Percentiles rank a stretch among this genome's conserved stretches.
Evolutionary conservation across 352 stramenopile species (phyloP).

Genomic region (Phytophthora uliginosa): DNA sequence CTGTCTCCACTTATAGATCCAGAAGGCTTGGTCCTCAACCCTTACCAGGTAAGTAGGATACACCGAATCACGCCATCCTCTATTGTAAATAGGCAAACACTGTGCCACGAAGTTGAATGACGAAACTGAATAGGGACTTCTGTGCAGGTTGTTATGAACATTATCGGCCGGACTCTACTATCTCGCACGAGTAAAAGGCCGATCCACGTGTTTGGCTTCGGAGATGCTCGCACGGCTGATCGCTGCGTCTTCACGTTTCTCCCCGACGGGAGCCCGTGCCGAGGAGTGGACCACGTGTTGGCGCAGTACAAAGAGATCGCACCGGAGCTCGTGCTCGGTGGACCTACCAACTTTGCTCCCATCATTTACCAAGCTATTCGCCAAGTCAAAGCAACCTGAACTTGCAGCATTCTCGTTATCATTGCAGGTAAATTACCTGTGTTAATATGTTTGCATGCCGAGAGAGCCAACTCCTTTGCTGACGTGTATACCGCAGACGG

Average conservation of each 20-base stretch:
- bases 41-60: conserved; percentile 58
- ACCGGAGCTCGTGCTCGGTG: conserved; percentile 54
- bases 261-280: conserved; percentile 45
- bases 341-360: conserved; percentile 84
- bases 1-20: conserved; percentile 84
- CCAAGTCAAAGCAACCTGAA: conserved; percentile 51
- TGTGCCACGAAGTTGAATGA: no score
- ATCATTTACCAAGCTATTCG: conserved; percentile 81
- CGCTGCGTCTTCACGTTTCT: conserved; percentile 68
- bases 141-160: conserved; percentile 66
- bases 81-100: no score
- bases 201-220: conserved; percentile 84
- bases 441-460: background rate
- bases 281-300: conserved; percentile 68
- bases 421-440: conserved; percentile 46
- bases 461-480: background rate
- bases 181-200: conserved; percentile 77
- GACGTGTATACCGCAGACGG: conserved; percentile 44
- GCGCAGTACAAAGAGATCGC: conserved; percentile 64
- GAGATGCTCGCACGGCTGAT: conserved; percentile 64
- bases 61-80: background rate
- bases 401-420: conserved; percentile 84
- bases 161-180: conserved; percentile 74
- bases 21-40: conserved; percentile 51
- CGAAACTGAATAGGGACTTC: background rate